Conservation (phyloP, 192 early-diverging fungal genomes). For the Gorgonomyces haynaldii region DNA sequence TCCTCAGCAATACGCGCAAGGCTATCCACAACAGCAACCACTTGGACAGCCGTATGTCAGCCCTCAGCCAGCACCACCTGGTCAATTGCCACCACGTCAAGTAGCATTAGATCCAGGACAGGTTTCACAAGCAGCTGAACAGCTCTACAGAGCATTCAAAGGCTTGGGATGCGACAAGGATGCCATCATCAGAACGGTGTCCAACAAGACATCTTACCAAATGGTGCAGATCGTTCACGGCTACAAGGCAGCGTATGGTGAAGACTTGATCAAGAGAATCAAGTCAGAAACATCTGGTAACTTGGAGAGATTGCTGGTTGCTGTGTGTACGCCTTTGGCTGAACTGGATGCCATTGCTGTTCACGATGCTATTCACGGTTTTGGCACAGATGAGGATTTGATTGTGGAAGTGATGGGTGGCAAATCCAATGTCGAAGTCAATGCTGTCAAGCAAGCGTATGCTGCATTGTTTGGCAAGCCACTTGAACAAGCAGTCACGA, state of each 20-base stretch:
- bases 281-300: conserved; percentile 23
- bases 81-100: conserved; percentile 2
- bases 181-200: conserved; percentile 24
- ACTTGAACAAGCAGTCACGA: conserved; percentile 15
- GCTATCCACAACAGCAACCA: neutral
- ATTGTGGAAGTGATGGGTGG: conserved; percentile 37
- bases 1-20: conserved; percentile 9
- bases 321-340: conserved; percentile 3
- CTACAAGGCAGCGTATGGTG: conserved; percentile 17
- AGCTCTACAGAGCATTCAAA: conserved; percentile 21
- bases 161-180: conserved; percentile 29
- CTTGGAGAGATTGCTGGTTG: conserved; percentile 18
- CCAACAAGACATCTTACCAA: conserved; percentile 24
- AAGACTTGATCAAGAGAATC: conserved; percentile 16
- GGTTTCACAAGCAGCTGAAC: conserved; percentile 8
- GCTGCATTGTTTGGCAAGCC: conserved; percentile 10
- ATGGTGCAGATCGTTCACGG: conserved; percentile 17
- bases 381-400: conserved; percentile 34
- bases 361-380: conserved; percentile 21
- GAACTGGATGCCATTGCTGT: conserved; percentile 18
- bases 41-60: neutral
- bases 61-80: conserved; percentile 6
- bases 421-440: conserved; percentile 34
- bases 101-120: conserved; percentile 3
- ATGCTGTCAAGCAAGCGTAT: conserved; percentile 28